Conservation (phyloP, 176 grass and related monocot genomes). For the Poa pratensis region DNA sequence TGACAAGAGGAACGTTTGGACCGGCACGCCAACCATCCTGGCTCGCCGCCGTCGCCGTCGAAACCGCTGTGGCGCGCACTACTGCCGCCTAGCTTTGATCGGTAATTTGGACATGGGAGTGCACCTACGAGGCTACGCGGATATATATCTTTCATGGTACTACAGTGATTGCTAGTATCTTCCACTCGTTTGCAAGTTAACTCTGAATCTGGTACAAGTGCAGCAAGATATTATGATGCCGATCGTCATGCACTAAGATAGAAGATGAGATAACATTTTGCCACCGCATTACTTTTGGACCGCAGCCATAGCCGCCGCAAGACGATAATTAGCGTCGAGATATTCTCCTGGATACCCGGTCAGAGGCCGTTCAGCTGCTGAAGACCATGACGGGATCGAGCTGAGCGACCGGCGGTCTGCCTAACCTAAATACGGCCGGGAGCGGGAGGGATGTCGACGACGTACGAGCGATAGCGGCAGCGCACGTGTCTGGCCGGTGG, state of each 20-base stretch:
- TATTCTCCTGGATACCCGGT: neutral
- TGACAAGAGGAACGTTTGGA: neutral
- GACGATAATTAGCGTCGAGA: neutral
- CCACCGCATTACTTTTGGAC: neutral
- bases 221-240: neutral
- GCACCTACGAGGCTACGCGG: neutral
- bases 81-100: constrained; percentile 3
- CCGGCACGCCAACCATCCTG: neutral
- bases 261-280: neutral
- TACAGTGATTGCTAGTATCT: neutral
- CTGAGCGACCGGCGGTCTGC: neutral
- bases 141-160: neutral
- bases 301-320: constrained; percentile 5
- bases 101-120: neutral
- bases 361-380: neutral
- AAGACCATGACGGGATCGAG: neutral
- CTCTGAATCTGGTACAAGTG: neutral
- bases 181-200: neutral
- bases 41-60: constrained; percentile 14
- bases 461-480: neutral
- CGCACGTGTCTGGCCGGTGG: neutral
- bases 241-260: neutral
- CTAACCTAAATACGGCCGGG: neutral
- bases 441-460: neutral
- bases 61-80: constrained; percentile 3